phyloP scores from a whole-genome alignment of 148 eudicot species.

The Persicaria tinctoria region DNA sequence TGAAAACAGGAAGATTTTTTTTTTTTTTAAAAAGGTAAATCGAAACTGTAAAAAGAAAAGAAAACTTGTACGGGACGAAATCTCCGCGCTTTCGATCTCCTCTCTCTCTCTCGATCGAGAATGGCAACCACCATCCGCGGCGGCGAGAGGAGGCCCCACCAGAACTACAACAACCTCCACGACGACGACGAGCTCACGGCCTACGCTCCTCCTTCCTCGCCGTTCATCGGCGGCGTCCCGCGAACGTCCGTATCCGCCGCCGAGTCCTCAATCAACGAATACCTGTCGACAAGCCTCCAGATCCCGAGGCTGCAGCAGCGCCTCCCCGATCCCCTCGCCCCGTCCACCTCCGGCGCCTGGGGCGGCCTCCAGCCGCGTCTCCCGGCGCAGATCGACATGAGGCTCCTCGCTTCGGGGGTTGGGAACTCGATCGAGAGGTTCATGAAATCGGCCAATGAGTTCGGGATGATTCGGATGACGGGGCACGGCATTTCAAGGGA shows the following conservation, averaged over 20 bases:
- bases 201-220: constrained; percentile 18
- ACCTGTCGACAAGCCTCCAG: constrained; percentile 28
- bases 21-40: too few species aligned
- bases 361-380: constrained; percentile 19
- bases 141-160: constrained; percentile 9
- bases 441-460: constrained; percentile 35
- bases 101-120: background rate
- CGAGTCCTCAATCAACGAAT: constrained; percentile 27
- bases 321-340: constrained; percentile 31
- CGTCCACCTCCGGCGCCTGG: background rate
- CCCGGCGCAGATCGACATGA: constrained; percentile 37
- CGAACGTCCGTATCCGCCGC: constrained; percentile 32
- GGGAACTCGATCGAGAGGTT: constrained; percentile 37
- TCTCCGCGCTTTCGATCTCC: background rate
- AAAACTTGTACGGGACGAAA: background rate
- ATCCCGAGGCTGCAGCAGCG: constrained; percentile 36
- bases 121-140: constrained; percentile 6
- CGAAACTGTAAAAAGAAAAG: background rate
- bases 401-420: constrained; percentile 29
- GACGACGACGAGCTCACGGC: background rate
- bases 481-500: constrained; percentile 50
- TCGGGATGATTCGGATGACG: constrained; percentile 44
- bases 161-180: constrained; percentile 5
- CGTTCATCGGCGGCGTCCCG: constrained; percentile 26
- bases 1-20: too few species aligned